phyloP scores from a whole-genome alignment of 495 filamentous ascomycete species.

The Bacidia gigantensis region DNA sequence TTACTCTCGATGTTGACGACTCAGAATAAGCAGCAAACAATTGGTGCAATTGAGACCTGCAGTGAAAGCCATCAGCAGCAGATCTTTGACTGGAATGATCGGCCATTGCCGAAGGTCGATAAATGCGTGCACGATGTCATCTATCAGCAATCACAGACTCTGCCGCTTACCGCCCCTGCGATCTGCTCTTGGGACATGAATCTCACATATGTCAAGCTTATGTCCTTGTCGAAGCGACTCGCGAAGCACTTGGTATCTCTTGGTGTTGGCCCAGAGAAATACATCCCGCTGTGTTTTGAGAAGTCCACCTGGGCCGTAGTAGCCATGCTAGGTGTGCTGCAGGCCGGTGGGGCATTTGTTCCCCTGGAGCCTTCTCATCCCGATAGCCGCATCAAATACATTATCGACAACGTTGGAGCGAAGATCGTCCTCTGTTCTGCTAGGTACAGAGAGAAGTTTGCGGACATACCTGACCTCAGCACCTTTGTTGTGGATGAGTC shows the following conservation, averaged over 20 bases:
- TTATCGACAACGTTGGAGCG: slow-evolving; percentile 16
- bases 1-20: slow-evolving; percentile 20
- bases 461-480: neutral
- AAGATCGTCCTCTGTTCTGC: slow-evolving; percentile 10
- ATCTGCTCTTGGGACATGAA: slow-evolving; percentile 16
- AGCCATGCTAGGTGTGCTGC: slow-evolving; percentile 18
- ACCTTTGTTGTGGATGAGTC: slow-evolving; percentile 6
- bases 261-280: slow-evolving; percentile 16
- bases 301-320: slow-evolving; percentile 21
- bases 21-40: slow-evolving; percentile 7
- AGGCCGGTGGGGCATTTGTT: slow-evolving; percentile 28
- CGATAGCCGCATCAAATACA: slow-evolving; percentile 15
- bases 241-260: slow-evolving; percentile 6
- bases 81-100: slow-evolving; percentile 28
- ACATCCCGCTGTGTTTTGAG: slow-evolving; percentile 24
- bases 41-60: slow-evolving; percentile 26
- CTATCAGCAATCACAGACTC: slow-evolving; percentile 15
- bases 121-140: slow-evolving; percentile 27
- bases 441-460: slow-evolving; percentile 9
- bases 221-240: slow-evolving; percentile 18
- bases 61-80: slow-evolving; percentile 21
- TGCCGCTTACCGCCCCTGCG: slow-evolving; percentile 9
- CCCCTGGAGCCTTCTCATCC: slow-evolving; percentile 30
- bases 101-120: slow-evolving; percentile 21
- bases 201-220: slow-evolving; percentile 14